Base-by-base conservation (phyloP, 805 yeast species). In the Candida anglica region DNA sequence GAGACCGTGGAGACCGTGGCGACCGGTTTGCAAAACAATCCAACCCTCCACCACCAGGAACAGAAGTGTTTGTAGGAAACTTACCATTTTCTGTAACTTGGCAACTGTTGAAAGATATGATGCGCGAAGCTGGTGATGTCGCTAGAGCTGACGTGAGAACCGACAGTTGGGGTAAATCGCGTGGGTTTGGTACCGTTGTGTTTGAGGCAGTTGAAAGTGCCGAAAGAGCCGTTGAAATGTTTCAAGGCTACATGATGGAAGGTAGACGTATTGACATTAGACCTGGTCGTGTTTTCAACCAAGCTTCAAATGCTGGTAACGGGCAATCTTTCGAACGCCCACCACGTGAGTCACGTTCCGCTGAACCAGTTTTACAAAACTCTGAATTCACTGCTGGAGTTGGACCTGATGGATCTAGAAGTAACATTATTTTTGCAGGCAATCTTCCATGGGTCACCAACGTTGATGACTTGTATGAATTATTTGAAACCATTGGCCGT, bases 401-500 rank as follows among this genome's bases (percentile, higher is more conserved):
- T 27, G 48, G 55, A 6, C 85, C 82, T 2, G 77, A 76, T 32
- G 80, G 78, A 32, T 74, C 67, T 21, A 69, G 75, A 15, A 52
- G 62, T 10, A 60, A 50, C 38, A 56, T 59, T 13, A 73, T 91
- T 28, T 83, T 63, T 52, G 88, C 84, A 15, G 72, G 71, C 28
- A 91, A 91, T 64, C 67, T 91, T 52, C 98, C 98, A 19, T 86
- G 77, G 71, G 81, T 88, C 33, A 89, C 97, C n/a, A 77, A 87
- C 20, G 79, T 81, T 44, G 79, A 81, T 38, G 97, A 91, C 59
- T 71, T 91, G 44, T 76, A 69, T 43, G 96, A 89, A 45, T 71
- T 91, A 39, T 89, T 89, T 55, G 91, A 82, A 54, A 81, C 91
- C 23, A 76, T 88, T 35, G 95, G 96, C 15, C 64, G 73, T 31